Evolutionary conservation across 306 rosid species (phyloP), one percentile per base, ranked within the genome.

Genomic region (Adenanthera pavonina): DNA sequence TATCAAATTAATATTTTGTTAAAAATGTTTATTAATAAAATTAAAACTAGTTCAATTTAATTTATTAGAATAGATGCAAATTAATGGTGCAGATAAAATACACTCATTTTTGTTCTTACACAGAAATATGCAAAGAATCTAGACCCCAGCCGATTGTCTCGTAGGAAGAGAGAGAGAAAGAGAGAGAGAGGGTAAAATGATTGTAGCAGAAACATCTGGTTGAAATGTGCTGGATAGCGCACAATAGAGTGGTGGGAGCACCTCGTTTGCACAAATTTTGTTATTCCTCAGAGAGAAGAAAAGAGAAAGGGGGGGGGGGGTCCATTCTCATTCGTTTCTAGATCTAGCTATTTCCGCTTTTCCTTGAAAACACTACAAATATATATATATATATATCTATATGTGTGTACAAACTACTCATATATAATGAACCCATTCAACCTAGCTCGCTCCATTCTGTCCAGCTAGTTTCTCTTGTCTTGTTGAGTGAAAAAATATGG

Each of bases 331-430:
- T 36, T 8, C 49, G 25, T 74, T 46, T 35, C 36, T 69, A 67
- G 46, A 57, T 83, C 79, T 77, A 13, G 17, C 38, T 12, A 0
- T 69, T 64, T 52, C 16, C 6, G 14, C 38, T 66, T 67, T 57
- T 10, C 79, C 82, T 82, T 46, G 12, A 81, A 79, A 36, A 44
- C 72, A 74, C 75, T 87, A 87, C 79, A 87, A 77, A 83, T 88
- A 83, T 70, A 82, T 14, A 2, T 36, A 12, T 25, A 25, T 25
- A 25, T 25, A 25, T 25, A 25, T 1, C 0, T 1, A 25, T 1
- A n/a, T n/a, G n/a, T n/a, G n/a, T n/a, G n/a, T n/a, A 25, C 30
- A 25, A 25, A 25, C 30, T 25, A 25, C 30, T 25, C 30, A 25
- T 25, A 25, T 25, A 25, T 25, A 25, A 25, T 25, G 30, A 25